Evolutionary conservation across 805 yeast species (phyloP).

Genomic region (Candida pseudoglaebosa): DNA sequence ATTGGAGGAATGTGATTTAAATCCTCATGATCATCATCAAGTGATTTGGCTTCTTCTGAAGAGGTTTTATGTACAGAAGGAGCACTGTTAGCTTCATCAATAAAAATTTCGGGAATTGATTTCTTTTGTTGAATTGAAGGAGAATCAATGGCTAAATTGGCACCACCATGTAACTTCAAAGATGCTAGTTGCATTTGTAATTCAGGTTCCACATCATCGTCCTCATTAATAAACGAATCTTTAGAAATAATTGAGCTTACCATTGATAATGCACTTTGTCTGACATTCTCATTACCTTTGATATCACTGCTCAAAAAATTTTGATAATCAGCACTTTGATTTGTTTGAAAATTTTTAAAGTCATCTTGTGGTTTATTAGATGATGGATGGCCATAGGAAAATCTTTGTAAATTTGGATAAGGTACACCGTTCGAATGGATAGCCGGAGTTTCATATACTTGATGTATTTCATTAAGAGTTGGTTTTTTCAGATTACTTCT

Average conservation of each 20-base stretch:
- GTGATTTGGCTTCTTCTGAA: not conserved
- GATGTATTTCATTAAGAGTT: too few relatives aligned
- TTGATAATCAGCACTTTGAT: conserved; percentile 23
- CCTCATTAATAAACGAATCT: conserved; percentile 22
- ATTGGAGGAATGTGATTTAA: not conserved
- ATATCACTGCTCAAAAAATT: conserved; percentile 17
- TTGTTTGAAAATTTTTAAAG: conserved; percentile 14
- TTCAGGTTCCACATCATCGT: conserved; percentile 34
- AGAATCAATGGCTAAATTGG: conserved; percentile 2
- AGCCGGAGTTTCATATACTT: not conserved
- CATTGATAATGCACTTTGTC: conserved; percentile 37
- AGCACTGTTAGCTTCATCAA: not conserved
- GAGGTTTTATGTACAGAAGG: not conserved
- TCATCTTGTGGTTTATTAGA: conserved; percentile 9
- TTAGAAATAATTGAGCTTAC: conserved; percentile 41
- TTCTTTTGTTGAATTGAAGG: conserved; percentile 4
- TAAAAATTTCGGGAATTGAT: not conserved
- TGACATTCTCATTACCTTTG: conserved; percentile 4
- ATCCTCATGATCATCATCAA: not conserved
- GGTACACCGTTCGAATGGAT: conserved; percentile 1
- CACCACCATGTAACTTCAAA: conserved; percentile 23
- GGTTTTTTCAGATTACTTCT: not conserved
- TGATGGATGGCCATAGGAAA: conserved; percentile 8
- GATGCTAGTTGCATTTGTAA: conserved; percentile 35
- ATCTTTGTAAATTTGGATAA: conserved; percentile 1